Evolutionary conservation across 2,329 filamentous ascomycete genomes (phyloP).

Genomic region (Nigrospora osmanthi): DNA sequence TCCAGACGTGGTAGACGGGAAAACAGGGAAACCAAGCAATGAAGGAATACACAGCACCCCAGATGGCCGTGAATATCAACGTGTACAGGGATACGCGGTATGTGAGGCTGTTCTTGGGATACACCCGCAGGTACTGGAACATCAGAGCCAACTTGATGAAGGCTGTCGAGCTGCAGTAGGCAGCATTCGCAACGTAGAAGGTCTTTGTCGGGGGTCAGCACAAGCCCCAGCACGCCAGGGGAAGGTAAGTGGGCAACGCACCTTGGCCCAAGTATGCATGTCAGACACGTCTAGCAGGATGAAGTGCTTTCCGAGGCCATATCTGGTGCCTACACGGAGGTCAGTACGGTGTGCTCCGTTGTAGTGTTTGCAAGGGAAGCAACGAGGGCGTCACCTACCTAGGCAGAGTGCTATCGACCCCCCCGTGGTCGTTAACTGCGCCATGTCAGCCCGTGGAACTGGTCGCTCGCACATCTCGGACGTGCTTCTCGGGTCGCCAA

Average conservation of each 20-base stretch:
- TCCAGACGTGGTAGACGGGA: slow-evolving; percentile 6
- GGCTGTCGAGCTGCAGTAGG: slow-evolving; percentile 14
- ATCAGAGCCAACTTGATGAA: slow-evolving; percentile 18
- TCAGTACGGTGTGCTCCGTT: background rate
- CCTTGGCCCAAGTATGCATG: slow-evolving; percentile 9
- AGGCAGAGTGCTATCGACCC: slow-evolving; percentile 13
- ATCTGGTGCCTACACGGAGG: slow-evolving; percentile 3
- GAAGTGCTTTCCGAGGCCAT: slow-evolving; percentile 16
- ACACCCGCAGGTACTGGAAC: slow-evolving; percentile 18
- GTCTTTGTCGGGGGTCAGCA: slow-evolving; percentile 3
- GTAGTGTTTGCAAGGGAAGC: background rate
- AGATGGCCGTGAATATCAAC: slow-evolving; percentile 17
- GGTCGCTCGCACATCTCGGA: background rate
- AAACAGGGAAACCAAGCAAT: slow-evolving; percentile 23
- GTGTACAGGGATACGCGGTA: slow-evolving; percentile 12
- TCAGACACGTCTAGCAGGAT: slow-evolving; percentile 8
- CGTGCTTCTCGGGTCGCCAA: background rate
- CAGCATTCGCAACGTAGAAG: slow-evolving; percentile 16
- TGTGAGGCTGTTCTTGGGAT: slow-evolving; percentile 9
- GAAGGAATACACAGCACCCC: slow-evolving; percentile 20
- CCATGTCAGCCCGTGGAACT: background rate
- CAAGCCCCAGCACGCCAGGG: background rate
- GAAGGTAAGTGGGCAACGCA: background rate
- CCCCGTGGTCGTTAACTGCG: slow-evolving; percentile 11
- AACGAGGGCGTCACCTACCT: background rate